Evolutionary conservation across 2,329 filamentous ascomycete species (phyloP).

Genomic region (Colletotrichum falcatum): DNA sequence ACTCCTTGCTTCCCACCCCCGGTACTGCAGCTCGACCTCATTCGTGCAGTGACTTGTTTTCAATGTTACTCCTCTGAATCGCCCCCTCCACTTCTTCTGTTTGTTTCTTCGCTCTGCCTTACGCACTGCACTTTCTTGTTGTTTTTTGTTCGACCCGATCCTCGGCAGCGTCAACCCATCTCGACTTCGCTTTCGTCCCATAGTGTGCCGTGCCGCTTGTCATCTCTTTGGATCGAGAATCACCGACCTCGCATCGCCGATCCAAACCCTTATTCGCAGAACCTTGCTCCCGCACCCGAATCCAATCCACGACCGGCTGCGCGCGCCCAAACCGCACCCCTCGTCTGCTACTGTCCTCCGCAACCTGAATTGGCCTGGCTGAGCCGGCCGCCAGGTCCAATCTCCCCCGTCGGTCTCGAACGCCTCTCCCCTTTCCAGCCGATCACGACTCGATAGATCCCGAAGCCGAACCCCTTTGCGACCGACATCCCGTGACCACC

Average conservation of each 20-base stretch:
- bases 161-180: not conserved
- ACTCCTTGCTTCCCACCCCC: not conserved
- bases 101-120: not conserved
- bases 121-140: not conserved
- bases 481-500: not conserved
- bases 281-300: not conserved
- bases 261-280: not conserved
- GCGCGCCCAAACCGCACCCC: not conserved
- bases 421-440: not conserved
- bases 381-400: conserved; percentile 35
- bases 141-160: not conserved
- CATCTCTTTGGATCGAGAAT: not conserved
- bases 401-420: not conserved
- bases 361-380: conserved; percentile 32
- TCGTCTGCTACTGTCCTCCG: conserved; percentile 4
- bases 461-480: not conserved
- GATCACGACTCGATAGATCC: not conserved
- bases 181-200: not conserved
- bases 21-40: not conserved
- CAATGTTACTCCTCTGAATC: not conserved
- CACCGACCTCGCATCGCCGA: not conserved
- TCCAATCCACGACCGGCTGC: not conserved
- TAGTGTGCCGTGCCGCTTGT: not conserved
- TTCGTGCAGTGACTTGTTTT: not conserved
- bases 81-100: not conserved